A percentile compares a stretch with the other conserved stretches of the same genome.
These are phyloP conservation scores for Tuber aestivum DNA, from an alignment of 495 filamentous ascomycete species.

Conservation along the genomic window DNA sequence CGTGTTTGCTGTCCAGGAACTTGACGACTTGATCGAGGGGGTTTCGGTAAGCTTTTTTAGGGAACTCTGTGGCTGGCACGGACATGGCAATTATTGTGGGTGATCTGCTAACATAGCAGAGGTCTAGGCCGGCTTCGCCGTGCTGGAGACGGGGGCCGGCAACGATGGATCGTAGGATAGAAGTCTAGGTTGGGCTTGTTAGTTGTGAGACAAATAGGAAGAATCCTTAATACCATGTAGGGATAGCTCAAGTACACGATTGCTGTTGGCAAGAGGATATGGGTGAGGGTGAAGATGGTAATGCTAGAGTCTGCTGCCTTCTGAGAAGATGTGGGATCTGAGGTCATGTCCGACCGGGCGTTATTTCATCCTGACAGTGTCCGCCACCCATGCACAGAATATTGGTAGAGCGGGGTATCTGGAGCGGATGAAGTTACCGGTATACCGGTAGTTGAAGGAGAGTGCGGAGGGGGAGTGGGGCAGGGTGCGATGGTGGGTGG, in stretches of 20 bases:
- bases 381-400: background rate
- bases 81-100: slow-evolving; percentile 70
- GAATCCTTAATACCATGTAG: slow-evolving; percentile 21
- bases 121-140: slow-evolving; percentile 78
- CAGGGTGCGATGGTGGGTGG: background rate
- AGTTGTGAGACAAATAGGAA: background rate
- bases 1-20: slow-evolving; percentile 81
- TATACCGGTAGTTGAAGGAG: too few species aligned
- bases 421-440: background rate
- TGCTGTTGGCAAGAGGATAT: slow-evolving; percentile 13
- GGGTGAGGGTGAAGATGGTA: slow-evolving; percentile 4
- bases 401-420: background rate
- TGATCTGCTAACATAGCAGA: slow-evolving; percentile 91
- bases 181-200: slow-evolving; percentile 48
- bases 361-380: background rate
- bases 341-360: background rate
- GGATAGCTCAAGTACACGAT: slow-evolving; percentile 17
- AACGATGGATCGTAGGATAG: slow-evolving; percentile 65
- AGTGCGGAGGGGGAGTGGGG: background rate
- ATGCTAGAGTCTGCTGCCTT: background rate
- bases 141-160: slow-evolving; percentile 64
- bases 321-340: background rate
- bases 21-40: slow-evolving; percentile 76
- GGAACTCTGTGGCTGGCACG: slow-evolving; percentile 80
- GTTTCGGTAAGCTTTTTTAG: slow-evolving; percentile 84